Evolutionary conservation across 1,284 basidiomycete species (phyloP).

Genomic region (Uromyces viciae-fabae): DNA sequence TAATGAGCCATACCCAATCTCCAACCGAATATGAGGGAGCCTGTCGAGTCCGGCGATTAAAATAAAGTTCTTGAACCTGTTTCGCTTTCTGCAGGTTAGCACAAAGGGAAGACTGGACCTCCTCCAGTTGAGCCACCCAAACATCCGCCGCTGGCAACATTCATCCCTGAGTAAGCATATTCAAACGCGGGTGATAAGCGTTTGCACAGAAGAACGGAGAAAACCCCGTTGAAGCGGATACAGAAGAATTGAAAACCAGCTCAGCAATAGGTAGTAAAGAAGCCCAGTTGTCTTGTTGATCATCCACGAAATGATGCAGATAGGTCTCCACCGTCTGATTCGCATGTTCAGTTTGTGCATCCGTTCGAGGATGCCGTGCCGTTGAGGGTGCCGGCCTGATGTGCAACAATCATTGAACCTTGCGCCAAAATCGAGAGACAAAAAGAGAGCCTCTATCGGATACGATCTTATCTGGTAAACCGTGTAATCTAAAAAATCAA

Average conservation of each 20-base stretch:
- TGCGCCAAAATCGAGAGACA: neutral
- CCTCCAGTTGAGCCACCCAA: too few species aligned
- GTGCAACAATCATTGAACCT: neutral
- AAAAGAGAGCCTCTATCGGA: constrained; percentile 10
- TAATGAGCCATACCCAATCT: neutral
- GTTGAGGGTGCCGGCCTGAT: neutral
- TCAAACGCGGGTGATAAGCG: constrained; percentile 54
- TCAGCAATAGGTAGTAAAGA: constrained; percentile 23
- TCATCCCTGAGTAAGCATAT: neutral
- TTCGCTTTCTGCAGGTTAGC: neutral
- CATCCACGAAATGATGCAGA: constrained; percentile 30
- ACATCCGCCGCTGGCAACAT: neutral
- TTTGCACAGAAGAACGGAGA: constrained; percentile 58
- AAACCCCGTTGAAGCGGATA: constrained; percentile 49
- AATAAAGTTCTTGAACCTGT: neutral
- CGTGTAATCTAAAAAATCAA: constrained; percentile 5
- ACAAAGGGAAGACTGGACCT: neutral
- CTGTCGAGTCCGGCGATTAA: too few species aligned
- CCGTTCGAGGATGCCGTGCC: constrained; percentile 1
- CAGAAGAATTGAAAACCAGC: constrained; percentile 54
- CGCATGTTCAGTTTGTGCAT: constrained; percentile 12
- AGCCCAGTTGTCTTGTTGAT: constrained; percentile 36
- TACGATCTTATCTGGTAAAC: constrained; percentile 9
- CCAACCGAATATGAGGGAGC: neutral
- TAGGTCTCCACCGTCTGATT: constrained; percentile 34